These are phyloP conservation scores for Botrytis fabae DNA, from an alignment of 2,329 filamentous ascomycete genomes.

Conservation along the genomic window DNA sequence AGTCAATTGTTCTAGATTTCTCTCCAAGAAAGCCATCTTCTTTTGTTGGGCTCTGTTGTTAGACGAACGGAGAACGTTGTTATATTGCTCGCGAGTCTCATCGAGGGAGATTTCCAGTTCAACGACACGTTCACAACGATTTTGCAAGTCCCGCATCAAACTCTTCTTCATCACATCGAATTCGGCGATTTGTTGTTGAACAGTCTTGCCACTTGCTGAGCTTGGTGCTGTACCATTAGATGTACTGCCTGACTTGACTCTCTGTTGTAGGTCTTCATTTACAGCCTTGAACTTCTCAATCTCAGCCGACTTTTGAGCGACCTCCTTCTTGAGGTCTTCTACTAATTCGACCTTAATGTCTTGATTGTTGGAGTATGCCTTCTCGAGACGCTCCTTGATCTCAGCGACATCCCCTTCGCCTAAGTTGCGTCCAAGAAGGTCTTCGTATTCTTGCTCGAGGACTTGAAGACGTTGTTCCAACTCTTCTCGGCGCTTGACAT, in stretches of 20 bases:
- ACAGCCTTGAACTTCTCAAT: constrained; percentile 77
- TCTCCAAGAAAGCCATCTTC: constrained; percentile 99
- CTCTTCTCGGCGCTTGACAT: constrained; percentile 69
- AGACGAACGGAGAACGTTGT: constrained; percentile 92
- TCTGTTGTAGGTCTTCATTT: constrained; percentile 76
- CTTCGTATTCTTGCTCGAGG: constrained; percentile 81
- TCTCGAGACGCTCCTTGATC: constrained; percentile 75
- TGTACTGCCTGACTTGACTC: constrained; percentile 63
- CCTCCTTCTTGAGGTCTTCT: constrained; percentile 74
- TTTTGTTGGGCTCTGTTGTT: constrained; percentile 99
- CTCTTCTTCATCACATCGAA: constrained; percentile 99
- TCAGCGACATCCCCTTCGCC: constrained; percentile 78
- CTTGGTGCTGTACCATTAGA: constrained; percentile 59
- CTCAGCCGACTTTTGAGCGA: constrained; percentile 76
- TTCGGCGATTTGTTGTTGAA: constrained; percentile 96
- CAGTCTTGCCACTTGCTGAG: constrained; percentile 78
- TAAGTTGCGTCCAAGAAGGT: constrained; percentile 76
- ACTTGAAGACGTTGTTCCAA: constrained; percentile 73
- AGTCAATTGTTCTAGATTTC: constrained; percentile 95
- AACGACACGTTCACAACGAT: constrained; percentile 95
- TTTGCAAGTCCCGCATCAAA: constrained; percentile 96
- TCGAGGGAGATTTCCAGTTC: constrained; percentile 97
- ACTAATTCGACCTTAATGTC: constrained; percentile 71
- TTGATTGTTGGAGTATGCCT: constrained; percentile 74
- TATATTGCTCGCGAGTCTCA: constrained; percentile 97